Conservation (phyloP, 2,329 filamentous ascomycete genomes). For the Cladosporium sphaerospermum region DNA sequence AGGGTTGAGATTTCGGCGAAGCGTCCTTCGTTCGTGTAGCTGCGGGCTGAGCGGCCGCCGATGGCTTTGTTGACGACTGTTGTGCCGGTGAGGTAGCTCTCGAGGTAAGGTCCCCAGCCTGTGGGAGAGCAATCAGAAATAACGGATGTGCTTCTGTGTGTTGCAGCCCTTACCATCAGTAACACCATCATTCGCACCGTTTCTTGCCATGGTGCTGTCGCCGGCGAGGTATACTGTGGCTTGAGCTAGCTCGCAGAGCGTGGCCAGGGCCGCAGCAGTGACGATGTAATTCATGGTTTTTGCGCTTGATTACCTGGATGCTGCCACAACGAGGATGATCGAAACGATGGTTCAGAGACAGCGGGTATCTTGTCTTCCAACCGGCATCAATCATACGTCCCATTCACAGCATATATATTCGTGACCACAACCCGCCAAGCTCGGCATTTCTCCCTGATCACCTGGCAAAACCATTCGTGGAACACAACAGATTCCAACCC, state of each 20-base stretch:
- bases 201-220: conserved; percentile 56
- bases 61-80: conserved; percentile 59
- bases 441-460: too few species aligned
- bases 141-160: too few species aligned
- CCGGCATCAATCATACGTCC: too few species aligned
- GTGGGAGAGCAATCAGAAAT: neutral
- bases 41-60: conserved; percentile 60
- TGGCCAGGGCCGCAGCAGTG: neutral
- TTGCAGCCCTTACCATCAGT: neutral
- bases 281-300: neutral
- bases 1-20: conserved; percentile 52
- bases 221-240: conserved; percentile 51
- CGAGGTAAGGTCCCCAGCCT: conserved; percentile 60
- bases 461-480: too few species aligned
- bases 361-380: too few species aligned
- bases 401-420: too few species aligned
- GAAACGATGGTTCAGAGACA: too few species aligned
- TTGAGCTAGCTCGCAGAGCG: neutral
- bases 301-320: too few species aligned
- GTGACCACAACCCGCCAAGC: too few species aligned
- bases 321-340: too few species aligned
- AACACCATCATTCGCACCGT: conserved; percentile 37
- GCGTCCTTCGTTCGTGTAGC: conserved; percentile 59
- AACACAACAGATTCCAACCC: neutral
- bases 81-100: conserved; percentile 42